Evolutionary conservation across 176 grass and related monocot genomes (phyloP), one percentile per base, ranked within the genome.

Genomic region (Carex parvula): DNA sequence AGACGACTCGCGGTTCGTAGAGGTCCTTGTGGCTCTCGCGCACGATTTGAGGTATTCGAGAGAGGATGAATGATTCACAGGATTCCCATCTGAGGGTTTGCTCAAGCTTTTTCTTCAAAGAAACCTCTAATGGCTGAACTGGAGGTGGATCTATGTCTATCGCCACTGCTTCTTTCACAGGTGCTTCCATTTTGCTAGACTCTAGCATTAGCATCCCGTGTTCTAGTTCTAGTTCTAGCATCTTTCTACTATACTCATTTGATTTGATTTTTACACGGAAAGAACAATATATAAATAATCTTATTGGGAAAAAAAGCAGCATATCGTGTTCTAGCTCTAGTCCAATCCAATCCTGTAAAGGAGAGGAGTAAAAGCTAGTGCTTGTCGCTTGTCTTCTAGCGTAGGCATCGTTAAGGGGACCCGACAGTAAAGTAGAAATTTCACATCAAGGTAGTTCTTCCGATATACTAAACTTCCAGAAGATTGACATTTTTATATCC

Each of bases 1-100:
- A 84, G 42, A 84, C 48, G 22, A 84, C 39, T 18, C 70, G 69
- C 8, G 84, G 84, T 59, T 85, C 84, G 37, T 85, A 85, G 24
- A 64, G 70, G 11, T 85, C 41, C 39, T 48, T 62, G 55, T 66
- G 53, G 35, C 6, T 78, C 15, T 79, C 18, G 20, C 72, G 57
- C 41, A 85, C 13, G 53, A 78, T 29, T 13, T 16, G 56, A 17
- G 82, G 82, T 12, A 84, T 67, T 18, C 67, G 82, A 12, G 71
- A 84, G 66, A 84, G 55, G 82, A 44, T 74, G 82, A 83, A 83
- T 14, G 33, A 10, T 8, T 68, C 37, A 11, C 48, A 71, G 68
- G 39, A 39, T 53, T 59, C 75, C 75, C 75, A 79, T 35, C 7
- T 37, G 8, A 4, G 75, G 13, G 52, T 79, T 8, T 54, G 30